Conservation (phyloP, 2,329 filamentous ascomycete species). For the Penicillium sp. region DNA sequence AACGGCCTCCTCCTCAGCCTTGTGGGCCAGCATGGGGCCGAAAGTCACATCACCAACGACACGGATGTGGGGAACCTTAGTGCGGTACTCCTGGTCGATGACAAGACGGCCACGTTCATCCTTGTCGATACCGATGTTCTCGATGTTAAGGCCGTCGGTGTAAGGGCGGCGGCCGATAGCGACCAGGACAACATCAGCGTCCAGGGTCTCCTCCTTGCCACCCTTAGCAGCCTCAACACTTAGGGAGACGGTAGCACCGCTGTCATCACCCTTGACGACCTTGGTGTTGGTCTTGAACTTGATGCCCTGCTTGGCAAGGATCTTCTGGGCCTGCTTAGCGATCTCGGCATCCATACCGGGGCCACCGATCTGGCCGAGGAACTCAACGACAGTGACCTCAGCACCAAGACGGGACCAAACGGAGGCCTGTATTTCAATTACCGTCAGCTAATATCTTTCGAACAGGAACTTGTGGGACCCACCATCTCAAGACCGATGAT, state of each 20-base stretch:
- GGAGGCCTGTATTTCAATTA: slow-evolving; percentile 53
- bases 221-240: slow-evolving; percentile 90
- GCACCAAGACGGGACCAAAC: slow-evolving; percentile 93
- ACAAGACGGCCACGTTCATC: slow-evolving; percentile 93
- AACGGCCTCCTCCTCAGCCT: slow-evolving; percentile 96
- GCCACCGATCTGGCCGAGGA: slow-evolving; percentile 90
- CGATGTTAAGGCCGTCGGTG: slow-evolving; percentile 82
- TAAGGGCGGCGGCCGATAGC: slow-evolving; percentile 95
- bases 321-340: slow-evolving; percentile 84
- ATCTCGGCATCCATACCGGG: slow-evolving; percentile 96
- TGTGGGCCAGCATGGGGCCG: slow-evolving; percentile 98
- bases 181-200: slow-evolving; percentile 91
- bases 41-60: slow-evolving; percentile 96
- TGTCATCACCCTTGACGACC: slow-evolving; percentile 78
- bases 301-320: slow-evolving; percentile 91
- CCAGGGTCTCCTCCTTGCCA: slow-evolving; percentile 86
- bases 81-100: slow-evolving; percentile 98
- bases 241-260: slow-evolving; percentile 71
- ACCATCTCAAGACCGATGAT: slow-evolving; percentile 99
- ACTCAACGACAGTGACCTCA: slow-evolving; percentile 97
- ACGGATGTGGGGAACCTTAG: slow-evolving; percentile 93
- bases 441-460: background rate
- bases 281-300: slow-evolving; percentile 99
- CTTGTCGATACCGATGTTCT: slow-evolving; percentile 69
- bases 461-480: slow-evolving; percentile 18